Percentiles rank a stretch among this genome's conserved stretches.
These are phyloP conservation scores for Penicillium bialowiezense DNA, from an alignment of 495 filamentous ascomycete species.

Conservation along the genomic window DNA sequence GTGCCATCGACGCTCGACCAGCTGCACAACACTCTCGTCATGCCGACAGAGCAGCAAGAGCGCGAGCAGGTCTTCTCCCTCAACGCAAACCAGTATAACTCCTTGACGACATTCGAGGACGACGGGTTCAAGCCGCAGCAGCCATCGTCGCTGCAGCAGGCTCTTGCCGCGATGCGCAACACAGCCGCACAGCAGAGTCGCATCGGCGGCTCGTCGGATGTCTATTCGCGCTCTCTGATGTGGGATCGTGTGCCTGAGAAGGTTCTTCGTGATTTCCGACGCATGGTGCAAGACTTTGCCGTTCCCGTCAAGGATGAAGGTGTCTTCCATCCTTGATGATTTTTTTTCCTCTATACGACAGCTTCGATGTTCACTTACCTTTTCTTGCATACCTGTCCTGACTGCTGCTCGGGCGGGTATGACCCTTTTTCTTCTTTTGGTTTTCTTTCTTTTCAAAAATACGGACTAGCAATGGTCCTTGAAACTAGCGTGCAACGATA, in stretches of 20 bases:
- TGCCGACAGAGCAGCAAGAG: slow-evolving; percentile 80
- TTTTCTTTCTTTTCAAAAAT: slow-evolving; percentile 11
- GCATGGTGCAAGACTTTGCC: slow-evolving; percentile 68
- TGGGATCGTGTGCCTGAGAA: slow-evolving; percentile 93
- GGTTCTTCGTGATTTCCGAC: slow-evolving; percentile 87
- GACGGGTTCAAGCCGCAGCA: slow-evolving; percentile 44
- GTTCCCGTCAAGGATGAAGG: slow-evolving; percentile 37
- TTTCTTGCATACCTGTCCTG: neutral
- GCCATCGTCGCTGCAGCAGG: slow-evolving; percentile 71
- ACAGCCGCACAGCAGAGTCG: slow-evolving; percentile 48
- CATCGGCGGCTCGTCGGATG: slow-evolving; percentile 50
- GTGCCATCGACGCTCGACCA: slow-evolving; percentile 69
- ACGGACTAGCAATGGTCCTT: slow-evolving; percentile 7
- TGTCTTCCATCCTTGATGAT: slow-evolving; percentile 11
- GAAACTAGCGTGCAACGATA: slow-evolving; percentile 12
- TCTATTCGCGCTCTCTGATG: slow-evolving; percentile 88
- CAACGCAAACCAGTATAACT: slow-evolving; percentile 85
- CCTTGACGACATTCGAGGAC: slow-evolving; percentile 61
- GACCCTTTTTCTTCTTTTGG: slow-evolving; percentile 3
- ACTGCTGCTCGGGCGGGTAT: neutral
- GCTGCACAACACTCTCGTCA: slow-evolving; percentile 67
- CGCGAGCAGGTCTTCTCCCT: slow-evolving; percentile 86
- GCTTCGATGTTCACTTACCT: neutral
- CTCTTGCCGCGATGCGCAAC: slow-evolving; percentile 74
- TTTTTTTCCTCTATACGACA: slow-evolving; percentile 1